Evolutionary conservation across 164 flowering plant genomes (phyloP).

Genomic region (Annona squamosa): DNA sequence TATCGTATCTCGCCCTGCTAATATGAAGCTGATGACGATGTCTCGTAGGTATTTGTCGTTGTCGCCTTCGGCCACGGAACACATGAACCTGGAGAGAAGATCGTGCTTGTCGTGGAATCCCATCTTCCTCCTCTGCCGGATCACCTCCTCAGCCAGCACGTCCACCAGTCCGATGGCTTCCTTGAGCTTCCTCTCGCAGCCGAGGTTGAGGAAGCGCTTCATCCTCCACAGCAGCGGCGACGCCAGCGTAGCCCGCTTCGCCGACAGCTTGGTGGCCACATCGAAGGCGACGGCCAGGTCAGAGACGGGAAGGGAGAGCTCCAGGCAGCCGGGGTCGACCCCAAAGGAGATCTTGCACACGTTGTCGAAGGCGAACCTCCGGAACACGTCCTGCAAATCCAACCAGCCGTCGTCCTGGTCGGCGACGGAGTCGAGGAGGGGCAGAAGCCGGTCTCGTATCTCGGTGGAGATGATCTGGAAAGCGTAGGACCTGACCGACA

Average conservation of each 20-base stretch:
- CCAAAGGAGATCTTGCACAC: conserved; percentile 61
- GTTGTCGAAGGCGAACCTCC: conserved; percentile 53
- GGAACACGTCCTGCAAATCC: conserved; percentile 57
- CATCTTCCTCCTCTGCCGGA: conserved; percentile 23
- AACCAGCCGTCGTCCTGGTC: conserved; percentile 4
- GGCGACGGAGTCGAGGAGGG: conserved; percentile 27
- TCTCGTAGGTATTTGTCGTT: conserved; percentile 38
- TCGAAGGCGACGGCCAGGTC: conserved; percentile 50
- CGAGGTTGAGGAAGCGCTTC: conserved; percentile 37
- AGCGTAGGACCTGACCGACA: conserved; percentile 37
- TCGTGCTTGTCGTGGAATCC: conserved; percentile 28
- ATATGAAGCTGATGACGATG: conserved; percentile 53
- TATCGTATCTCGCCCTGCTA: conserved; percentile 67
- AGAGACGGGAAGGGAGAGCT: conserved; percentile 30
- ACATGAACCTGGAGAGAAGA: conserved; percentile 53
- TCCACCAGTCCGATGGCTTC: conserved; percentile 34
- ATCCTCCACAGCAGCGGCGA: conserved; percentile 47
- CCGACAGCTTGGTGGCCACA: conserved; percentile 44
- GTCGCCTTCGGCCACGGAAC: conserved; percentile 19
- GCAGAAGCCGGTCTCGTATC: conserved; percentile 25
- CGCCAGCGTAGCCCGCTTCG: conserved; percentile 33
- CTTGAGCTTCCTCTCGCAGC: conserved; percentile 42
- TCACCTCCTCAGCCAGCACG: conserved; percentile 33
- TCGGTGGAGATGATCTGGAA: conserved; percentile 11
- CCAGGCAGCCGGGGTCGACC: conserved; percentile 49